Evolutionary conservation across 352 stramenopile genomes (phyloP).

Genomic region (Blastocystis sp.): DNA sequence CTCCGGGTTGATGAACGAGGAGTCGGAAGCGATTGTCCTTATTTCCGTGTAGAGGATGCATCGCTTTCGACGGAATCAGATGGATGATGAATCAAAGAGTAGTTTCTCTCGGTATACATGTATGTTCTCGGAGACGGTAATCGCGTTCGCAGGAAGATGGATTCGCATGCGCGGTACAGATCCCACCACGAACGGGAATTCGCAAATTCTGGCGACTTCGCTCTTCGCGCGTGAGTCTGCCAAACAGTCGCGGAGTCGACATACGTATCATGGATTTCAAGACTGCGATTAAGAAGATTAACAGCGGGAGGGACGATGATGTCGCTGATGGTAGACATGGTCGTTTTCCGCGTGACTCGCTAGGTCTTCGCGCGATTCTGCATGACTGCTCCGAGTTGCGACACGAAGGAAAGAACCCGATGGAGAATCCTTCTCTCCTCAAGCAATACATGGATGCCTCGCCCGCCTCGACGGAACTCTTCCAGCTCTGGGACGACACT

Average conservation of each 20-base stretch:
- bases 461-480: slow-evolving; percentile 33
- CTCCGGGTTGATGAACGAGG: no score
- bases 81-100: no score
- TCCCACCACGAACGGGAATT: neutral
- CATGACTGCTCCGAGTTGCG: slow-evolving; percentile 1
- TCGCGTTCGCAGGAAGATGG: no score
- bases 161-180: no score
- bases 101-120: no score
- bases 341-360: neutral
- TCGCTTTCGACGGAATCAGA: no score
- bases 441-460: slow-evolving; percentile 46
- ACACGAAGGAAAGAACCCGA: neutral
- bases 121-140: no score
- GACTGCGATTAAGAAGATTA: slow-evolving; percentile 43
- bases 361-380: slow-evolving; percentile 32
- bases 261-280: slow-evolving; percentile 48
- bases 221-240: neutral
- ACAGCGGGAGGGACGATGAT: slow-evolving; percentile 4
- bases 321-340: neutral
- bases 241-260: neutral
- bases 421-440: neutral
- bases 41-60: no score
- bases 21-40: no score
- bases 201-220: neutral
- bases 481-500: slow-evolving; percentile 34